Evolutionary conservation across 139 green algal genomes (phyloP).

Genomic region (Tetraselmis chui): DNA sequence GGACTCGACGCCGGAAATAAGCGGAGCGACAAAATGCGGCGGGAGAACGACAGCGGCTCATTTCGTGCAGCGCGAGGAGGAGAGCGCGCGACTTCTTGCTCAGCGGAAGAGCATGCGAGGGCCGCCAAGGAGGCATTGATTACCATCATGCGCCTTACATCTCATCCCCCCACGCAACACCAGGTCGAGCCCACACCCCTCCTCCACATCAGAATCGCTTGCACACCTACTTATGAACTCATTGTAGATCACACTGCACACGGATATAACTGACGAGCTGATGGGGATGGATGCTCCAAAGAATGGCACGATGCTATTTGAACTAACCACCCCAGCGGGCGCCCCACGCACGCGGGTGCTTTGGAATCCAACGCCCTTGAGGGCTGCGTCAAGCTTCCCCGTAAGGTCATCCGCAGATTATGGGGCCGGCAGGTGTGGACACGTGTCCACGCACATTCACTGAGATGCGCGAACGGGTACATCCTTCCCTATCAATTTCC

Average conservation of each 20-base stretch:
- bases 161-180: not conserved
- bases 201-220: not conserved
- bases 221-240: not conserved
- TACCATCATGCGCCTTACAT: slow-evolving; percentile 22
- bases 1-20: no score
- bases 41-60: not conserved
- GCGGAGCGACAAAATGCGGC: not conserved
- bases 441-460: no score
- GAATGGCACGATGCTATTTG: slow-evolving; percentile 73
- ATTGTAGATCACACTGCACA: slow-evolving; percentile 53
- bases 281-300: slow-evolving; percentile 61
- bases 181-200: not conserved
- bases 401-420: slow-evolving; percentile 52
- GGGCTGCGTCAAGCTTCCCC: slow-evolving; percentile 52
- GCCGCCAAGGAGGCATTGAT: slow-evolving; percentile 25
- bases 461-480: not conserved
- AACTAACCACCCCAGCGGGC: slow-evolving; percentile 24
- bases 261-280: slow-evolving; percentile 41
- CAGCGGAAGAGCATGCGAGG: slow-evolving; percentile 30
- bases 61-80: slow-evolving; percentile 19
- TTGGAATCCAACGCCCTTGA: slow-evolving; percentile 73
- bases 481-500: not conserved
- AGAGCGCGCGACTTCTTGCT: slow-evolving; percentile 17
- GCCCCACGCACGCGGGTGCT: slow-evolving; percentile 47
- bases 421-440: slow-evolving; percentile 30